Evolutionary conservation across 2,329 filamentous ascomycete genomes (phyloP).

Genomic region (Aspergillus sclerotialis): DNA sequence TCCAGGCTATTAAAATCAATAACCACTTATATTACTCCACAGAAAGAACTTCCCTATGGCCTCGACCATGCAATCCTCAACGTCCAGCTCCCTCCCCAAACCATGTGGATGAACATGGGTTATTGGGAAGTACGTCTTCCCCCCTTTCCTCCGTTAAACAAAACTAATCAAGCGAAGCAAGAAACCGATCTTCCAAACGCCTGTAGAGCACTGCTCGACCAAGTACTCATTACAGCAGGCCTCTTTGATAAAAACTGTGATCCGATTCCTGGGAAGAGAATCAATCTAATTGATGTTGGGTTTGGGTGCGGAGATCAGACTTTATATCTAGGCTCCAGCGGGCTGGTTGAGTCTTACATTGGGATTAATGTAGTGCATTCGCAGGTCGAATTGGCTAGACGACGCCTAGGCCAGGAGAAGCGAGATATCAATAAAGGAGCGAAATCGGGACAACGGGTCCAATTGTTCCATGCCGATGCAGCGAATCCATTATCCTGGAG

Average conservation of each 20-base stretch:
- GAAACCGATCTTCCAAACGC: constrained; percentile 39
- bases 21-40: not conserved
- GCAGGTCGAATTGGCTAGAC: constrained; percentile 36
- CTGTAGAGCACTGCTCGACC: constrained; percentile 42
- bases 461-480: constrained; percentile 46
- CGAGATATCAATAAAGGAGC: no score
- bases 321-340: constrained; percentile 29
- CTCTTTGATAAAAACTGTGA: constrained; percentile 21
- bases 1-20: no score
- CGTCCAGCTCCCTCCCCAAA: constrained; percentile 37
- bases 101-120: constrained; percentile 61
- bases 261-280: constrained; percentile 4
- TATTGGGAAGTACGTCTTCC: constrained; percentile 45
- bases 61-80: constrained; percentile 53
- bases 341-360: constrained; percentile 40
- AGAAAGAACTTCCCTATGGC: constrained; percentile 37
- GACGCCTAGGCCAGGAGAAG: constrained; percentile 5
- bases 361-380: constrained; percentile 46
- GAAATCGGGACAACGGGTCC: constrained; percentile 2
- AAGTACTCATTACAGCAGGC: constrained; percentile 41
- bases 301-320: constrained; percentile 56
- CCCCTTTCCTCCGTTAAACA: not conserved
- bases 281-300: constrained; percentile 44
- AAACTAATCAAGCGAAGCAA: constrained; percentile 13
- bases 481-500: constrained; percentile 42